Evolutionary conservation across 306 rosid genomes (phyloP), one percentile per base, ranked within the genome.

Genomic region (Castanopsis chinensis): DNA sequence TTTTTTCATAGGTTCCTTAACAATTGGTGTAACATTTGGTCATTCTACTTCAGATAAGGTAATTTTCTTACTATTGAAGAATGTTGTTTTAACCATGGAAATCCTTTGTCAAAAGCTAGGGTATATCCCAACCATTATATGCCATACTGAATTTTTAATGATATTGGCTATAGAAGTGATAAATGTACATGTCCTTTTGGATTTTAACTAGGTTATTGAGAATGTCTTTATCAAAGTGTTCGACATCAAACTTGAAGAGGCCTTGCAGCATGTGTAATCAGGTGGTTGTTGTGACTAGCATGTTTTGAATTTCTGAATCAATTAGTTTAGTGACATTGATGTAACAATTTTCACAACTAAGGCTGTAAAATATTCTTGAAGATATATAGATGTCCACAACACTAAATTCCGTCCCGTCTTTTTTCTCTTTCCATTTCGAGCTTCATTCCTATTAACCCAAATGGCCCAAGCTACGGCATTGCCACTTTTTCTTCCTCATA

Each of bases 11-110:
- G 99, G 99, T 85, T 94, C 96, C 68, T 59, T 95, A 79, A 91
- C 84, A 6, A 85, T 95, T 43, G 99, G 99, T 71, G 91, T 95
- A 21, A 95, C 99, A 63, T 95, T 98, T 28, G 99, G 99, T 58
- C 94, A 98, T 28, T 95, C 99, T 49, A 95, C 99, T 61, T 98
- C 99, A 5, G 99, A 95, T 83, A 95, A 95, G 98, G 99, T 95
- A 87, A 68, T 52, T 79, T 58, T 23, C 71, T 76, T 78, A 21
- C 23, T 6, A 17, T 28, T 2, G 4, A 79, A 71, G 67, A 20
- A 37, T 63, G 67, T 32, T 32, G 35, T 49, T 75, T 27, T 28
- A 32, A 14, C 51, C 27, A 19, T 30, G 11, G 17, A 52, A 71
- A 21, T 21, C 72, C 2, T 21, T 19, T 32, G 20, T 32, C 13